These are phyloP conservation scores for Pneumocystis wakefieldiae DNA, from an alignment of 1,139 yeast species.

Conservation along the genomic window DNA sequence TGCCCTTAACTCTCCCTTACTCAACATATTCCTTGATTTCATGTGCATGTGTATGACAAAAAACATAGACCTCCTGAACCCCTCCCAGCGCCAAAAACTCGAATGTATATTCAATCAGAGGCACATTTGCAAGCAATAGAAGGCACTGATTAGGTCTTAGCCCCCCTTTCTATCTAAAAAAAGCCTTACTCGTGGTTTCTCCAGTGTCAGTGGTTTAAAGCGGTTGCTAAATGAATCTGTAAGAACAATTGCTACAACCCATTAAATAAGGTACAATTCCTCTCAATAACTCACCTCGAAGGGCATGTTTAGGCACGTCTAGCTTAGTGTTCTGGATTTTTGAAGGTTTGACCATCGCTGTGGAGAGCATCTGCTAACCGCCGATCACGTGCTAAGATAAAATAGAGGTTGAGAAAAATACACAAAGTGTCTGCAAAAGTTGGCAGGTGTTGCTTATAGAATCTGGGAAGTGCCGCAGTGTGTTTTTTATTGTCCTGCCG, in stretches of 20 bases:
- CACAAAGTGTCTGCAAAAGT: too few relatives aligned
- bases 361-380: too few relatives aligned
- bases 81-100: conserved; percentile 87
- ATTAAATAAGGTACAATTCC: conserved; percentile 27
- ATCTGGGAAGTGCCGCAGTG: too few relatives aligned
- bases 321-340: neutral
- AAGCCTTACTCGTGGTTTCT: conserved; percentile 43
- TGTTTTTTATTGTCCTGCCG: too few relatives aligned
- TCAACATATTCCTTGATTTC: conserved; percentile 72
- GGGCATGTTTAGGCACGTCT: neutral
- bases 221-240: conserved; percentile 87
- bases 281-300: neutral
- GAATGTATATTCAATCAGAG: conserved; percentile 82
- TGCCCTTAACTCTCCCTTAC: conserved; percentile 1
- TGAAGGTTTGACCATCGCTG: neutral
- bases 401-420: too few relatives aligned
- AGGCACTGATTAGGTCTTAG: conserved; percentile 35
- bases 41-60: conserved; percentile 84
- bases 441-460: too few relatives aligned
- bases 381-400: too few relatives aligned
- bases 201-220: conserved; percentile 80
- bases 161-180: neutral
- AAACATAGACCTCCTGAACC: conserved; percentile 73
- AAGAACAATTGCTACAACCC: conserved; percentile 54
- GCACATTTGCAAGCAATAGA: conserved; percentile 81